Evolutionary conservation across 116 monocot species (phyloP).

Genomic region (Cymodocea nodosa): DNA sequence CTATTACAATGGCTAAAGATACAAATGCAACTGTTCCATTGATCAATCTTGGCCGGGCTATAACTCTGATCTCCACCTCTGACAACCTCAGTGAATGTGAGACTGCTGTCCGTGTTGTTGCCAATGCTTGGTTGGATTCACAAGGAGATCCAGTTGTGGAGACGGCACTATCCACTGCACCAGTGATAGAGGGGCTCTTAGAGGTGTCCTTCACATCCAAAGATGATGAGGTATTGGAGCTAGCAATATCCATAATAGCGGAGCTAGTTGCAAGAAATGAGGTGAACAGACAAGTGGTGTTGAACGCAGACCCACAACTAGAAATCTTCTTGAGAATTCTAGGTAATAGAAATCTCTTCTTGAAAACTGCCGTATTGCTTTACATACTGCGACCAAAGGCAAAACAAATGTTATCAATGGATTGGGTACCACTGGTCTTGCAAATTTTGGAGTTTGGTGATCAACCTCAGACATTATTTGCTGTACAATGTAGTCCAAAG

Average conservation of each 20-base stretch:
- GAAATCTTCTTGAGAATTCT: constrained; percentile 57
- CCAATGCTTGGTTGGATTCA: constrained; percentile 46
- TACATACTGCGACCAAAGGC: constrained; percentile 72
- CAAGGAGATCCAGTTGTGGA: constrained; percentile 28
- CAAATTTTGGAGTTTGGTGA: constrained; percentile 54
- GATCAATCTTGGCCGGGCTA: constrained; percentile 37
- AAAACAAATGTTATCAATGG: constrained; percentile 73
- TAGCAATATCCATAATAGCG: constrained; percentile 44
- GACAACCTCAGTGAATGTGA: constrained; percentile 54
- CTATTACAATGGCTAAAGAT: constrained; percentile 13
- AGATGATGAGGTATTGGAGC: constrained; percentile 51
- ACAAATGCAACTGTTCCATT: constrained; percentile 7
- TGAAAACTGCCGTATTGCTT: constrained; percentile 50
- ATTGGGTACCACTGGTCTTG: constrained; percentile 61
- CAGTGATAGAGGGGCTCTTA: constrained; percentile 48
- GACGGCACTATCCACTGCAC: constrained; percentile 26
- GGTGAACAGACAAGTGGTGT: constrained; percentile 45
- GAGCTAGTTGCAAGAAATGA: constrained; percentile 48
- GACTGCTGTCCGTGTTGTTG: constrained; percentile 34
- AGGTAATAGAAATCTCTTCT: constrained; percentile 30
- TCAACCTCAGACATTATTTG: constrained; percentile 36
- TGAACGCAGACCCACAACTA: constrained; percentile 79
- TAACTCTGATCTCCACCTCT: constrained; percentile 53
- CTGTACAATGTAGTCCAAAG: constrained; percentile 48
- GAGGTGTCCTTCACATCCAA: constrained; percentile 53